Evolutionary conservation across 495 filamentous ascomycete genomes (phyloP), one percentile per base, ranked within the genome.

Genomic region (Aspergillus sparsus): DNA sequence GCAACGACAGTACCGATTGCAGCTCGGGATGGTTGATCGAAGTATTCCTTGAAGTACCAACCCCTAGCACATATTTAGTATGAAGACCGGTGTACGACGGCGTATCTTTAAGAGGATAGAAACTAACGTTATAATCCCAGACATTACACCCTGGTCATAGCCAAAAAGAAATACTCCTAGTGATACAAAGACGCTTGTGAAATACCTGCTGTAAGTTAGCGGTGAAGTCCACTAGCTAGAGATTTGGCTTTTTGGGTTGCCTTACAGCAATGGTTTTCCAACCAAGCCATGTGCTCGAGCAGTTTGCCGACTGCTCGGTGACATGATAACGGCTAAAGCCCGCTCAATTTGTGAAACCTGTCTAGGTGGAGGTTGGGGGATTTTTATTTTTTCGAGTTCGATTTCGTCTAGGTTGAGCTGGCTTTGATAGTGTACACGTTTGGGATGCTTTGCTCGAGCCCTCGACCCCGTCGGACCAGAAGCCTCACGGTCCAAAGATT

Each of bases 141-240:
- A 98, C 94, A 97, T 98, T 49, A 98, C 94, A 60, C 94, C 94
- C 74, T 98, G 94, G 70, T 98, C 94, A 83, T 98, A 98, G 55
- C 94, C 95, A 73, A 98, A 98, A 31, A 98, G 80, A 66, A 98
- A 98, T 31, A 98, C 94, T 27, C 94, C 94, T 69, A 98, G 82
- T 51, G 95, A 98, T 63, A 98, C 94, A 76, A 98, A 98, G 13
- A 98, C 89, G 71, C 90, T 96, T 35, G 95, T 97, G 71, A 98
- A 98, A 71, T 97, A 98, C 53, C 92, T 96, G 66, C 32, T 61
- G 42, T 31, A 56, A 5, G 66, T 86, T 58, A 83, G 79, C 61
- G 55, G 42, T 32, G 7, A 1, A 51, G 39, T 15, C 21, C 5
- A 36, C 8, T n/a, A 3, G 21, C 8, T 41, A 47, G 6, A 35